These are phyloP conservation scores for Calonectria leucothoes DNA, from an alignment of 2,329 filamentous ascomycete species.

Conservation along the genomic window DNA sequence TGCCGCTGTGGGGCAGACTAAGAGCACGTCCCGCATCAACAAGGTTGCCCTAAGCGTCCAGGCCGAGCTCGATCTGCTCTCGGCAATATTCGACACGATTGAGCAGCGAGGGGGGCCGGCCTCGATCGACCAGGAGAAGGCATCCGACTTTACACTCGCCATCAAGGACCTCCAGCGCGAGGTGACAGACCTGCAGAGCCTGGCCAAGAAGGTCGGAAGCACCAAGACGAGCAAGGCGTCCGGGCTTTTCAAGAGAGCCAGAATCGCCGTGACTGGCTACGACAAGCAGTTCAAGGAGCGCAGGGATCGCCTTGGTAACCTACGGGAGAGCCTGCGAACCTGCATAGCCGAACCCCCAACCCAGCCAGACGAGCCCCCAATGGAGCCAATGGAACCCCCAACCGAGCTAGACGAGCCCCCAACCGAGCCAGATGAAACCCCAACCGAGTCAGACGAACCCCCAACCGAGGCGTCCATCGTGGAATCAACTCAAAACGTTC, in stretches of 20 bases:
- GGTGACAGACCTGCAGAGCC: background rate
- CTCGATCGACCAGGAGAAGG: background rate
- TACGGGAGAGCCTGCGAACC: background rate
- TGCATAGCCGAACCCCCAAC: background rate
- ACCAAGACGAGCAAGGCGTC: background rate
- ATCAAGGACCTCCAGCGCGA: background rate
- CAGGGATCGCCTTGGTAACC: background rate
- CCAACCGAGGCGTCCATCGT: no score
- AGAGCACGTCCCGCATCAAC: background rate
- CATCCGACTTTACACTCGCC: background rate
- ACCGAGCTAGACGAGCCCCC: background rate
- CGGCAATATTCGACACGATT: background rate
- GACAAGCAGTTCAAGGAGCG: conserved; percentile 6
- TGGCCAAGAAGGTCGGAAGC: background rate
- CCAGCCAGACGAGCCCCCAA: background rate
- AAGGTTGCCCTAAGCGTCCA: background rate
- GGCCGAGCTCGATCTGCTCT: background rate
- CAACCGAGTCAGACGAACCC: background rate
- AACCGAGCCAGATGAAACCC: background rate
- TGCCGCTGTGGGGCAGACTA: background rate
- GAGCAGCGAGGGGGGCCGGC: background rate
- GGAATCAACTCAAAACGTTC: background rate
- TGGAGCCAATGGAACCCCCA: background rate
- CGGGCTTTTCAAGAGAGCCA: background rate
- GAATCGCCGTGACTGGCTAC: background rate